Conservation (phyloP, 352 stramenopile species). For the Globisporangium mamillatum region DNA sequence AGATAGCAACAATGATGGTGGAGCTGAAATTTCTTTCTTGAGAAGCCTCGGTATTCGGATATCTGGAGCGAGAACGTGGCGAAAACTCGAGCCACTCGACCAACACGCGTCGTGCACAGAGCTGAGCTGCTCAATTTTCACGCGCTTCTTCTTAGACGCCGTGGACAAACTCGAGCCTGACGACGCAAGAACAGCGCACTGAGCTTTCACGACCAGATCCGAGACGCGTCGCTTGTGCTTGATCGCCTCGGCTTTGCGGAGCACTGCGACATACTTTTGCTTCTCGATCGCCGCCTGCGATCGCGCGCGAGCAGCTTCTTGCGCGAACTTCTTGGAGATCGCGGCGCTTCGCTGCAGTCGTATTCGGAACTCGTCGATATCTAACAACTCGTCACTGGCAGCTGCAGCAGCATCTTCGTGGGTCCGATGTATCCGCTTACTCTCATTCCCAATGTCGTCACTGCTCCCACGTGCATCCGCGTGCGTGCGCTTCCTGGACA, state of each 20-base stretch:
- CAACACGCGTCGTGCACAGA: slow-evolving; percentile 37
- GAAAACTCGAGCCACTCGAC: slow-evolving; percentile 4
- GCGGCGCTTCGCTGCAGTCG: slow-evolving; percentile 50
- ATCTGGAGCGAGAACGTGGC: slow-evolving; percentile 14
- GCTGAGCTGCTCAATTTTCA: slow-evolving; percentile 48
- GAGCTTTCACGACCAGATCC: slow-evolving; percentile 51
- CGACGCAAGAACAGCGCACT: slow-evolving; percentile 53
- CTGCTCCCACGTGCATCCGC: slow-evolving; percentile 22
- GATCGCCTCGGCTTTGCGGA: slow-evolving; percentile 36
- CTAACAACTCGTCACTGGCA: slow-evolving; percentile 11
- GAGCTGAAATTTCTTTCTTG: slow-evolving; percentile 6
- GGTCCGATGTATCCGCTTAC: slow-evolving; percentile 20
- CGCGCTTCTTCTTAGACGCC: slow-evolving; percentile 33
- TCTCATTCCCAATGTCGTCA: slow-evolving; percentile 15
- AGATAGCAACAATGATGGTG: background rate
- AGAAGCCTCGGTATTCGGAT: slow-evolving; percentile 15
- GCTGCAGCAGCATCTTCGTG: slow-evolving; percentile 12
- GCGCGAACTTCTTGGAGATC: slow-evolving; percentile 36
- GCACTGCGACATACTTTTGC: slow-evolving; percentile 42
- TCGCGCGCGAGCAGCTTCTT: slow-evolving; percentile 32
- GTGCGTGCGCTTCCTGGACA: slow-evolving; percentile 11
- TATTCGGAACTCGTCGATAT: slow-evolving; percentile 68
- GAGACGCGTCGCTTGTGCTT: slow-evolving; percentile 61
- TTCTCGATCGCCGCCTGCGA: slow-evolving; percentile 38
- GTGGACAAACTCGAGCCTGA: slow-evolving; percentile 25